A percentile compares a stretch with the other conserved stretches of the same genome.
phyloP scores from a whole-genome alignment of 805 yeast genomes.

The Deakozyma indianensis region DNA sequence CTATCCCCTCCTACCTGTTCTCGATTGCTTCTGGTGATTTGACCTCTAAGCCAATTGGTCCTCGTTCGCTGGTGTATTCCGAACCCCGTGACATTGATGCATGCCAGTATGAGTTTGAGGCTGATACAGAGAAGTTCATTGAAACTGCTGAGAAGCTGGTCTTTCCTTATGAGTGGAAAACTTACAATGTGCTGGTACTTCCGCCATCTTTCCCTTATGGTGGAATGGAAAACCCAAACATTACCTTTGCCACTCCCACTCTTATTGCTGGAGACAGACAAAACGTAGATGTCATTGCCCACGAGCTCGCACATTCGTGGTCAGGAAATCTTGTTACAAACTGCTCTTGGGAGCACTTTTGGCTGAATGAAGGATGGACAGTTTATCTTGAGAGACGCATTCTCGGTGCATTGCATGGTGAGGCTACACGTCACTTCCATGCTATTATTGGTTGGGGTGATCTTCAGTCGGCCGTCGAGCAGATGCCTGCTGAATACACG shows the following conservation, averaged over 20 bases:
- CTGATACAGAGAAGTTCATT: constrained; percentile 65
- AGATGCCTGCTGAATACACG: constrained; percentile 28
- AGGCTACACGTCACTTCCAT: constrained; percentile 59
- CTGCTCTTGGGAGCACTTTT: constrained; percentile 85
- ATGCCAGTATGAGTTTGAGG: constrained; percentile 67
- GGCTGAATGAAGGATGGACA: constrained; percentile 96
- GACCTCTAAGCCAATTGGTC: constrained; percentile 55
- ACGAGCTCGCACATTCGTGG: constrained; percentile 89
- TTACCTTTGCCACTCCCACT: constrained; percentile 85
- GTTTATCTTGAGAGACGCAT: constrained; percentile 82
- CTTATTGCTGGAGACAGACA: constrained; percentile 71
- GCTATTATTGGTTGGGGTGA: constrained; percentile 86
- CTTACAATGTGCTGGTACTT: constrained; percentile 65
- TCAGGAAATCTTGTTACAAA: constrained; percentile 84
- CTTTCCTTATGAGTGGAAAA: constrained; percentile 73
- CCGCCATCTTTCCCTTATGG: constrained; percentile 77
- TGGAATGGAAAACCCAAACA: constrained; percentile 90
- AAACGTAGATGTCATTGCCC: constrained; percentile 82
- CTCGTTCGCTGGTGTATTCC: constrained; percentile 69
- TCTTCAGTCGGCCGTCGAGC: constrained; percentile 43
- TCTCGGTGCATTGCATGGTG: constrained; percentile 65
- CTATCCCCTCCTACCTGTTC: constrained; percentile 73
- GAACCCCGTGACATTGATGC: constrained; percentile 57
- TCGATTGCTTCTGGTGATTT: constrained; percentile 81
- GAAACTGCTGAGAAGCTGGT: constrained; percentile 62